phyloP scores from a whole-genome alignment of 768 basidiomycete genomes.

The Sistotremastrum suecicum region DNA sequence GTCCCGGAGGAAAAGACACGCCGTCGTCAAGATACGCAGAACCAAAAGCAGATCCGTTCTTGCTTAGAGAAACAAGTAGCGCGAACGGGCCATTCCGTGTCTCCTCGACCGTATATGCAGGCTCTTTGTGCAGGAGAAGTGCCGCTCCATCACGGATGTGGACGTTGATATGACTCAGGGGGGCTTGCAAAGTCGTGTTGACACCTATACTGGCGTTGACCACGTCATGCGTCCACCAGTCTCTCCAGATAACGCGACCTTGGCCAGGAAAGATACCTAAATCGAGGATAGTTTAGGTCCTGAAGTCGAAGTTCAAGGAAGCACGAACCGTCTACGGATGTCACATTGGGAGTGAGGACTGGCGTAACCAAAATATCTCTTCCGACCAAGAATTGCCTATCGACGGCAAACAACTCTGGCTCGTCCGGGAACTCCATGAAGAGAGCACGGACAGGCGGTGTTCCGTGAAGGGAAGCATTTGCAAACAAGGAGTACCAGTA shows the following conservation, averaged over 20 bases:
- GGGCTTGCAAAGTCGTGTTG: conserved; percentile 42
- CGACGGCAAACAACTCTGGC: conserved; percentile 44
- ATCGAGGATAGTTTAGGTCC: background rate
- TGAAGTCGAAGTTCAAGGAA: background rate
- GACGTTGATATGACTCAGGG: conserved; percentile 63
- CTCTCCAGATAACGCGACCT: conserved; percentile 46
- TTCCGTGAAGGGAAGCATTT: conserved; percentile 46
- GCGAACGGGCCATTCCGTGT: conserved; percentile 48
- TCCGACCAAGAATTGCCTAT: conserved; percentile 63
- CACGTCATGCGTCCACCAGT: conserved; percentile 56
- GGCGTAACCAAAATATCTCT: conserved; percentile 62
- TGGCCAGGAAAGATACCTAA: conserved; percentile 53
- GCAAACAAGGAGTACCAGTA: conserved; percentile 77
- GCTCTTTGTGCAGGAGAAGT: conserved; percentile 44
- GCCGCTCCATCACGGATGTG: conserved; percentile 60
- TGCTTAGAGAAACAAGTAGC: conserved; percentile 42
- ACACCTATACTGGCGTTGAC: conserved; percentile 28
- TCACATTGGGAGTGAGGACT: conserved; percentile 53
- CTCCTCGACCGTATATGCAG: conserved; percentile 55
- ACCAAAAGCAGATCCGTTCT: conserved; percentile 37
- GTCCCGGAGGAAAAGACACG: conserved; percentile 41
- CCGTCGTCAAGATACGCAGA: conserved; percentile 62
- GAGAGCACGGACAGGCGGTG: conserved; percentile 60
- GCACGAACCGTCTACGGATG: conserved; percentile 45
- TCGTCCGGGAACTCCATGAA: conserved; percentile 71